Evolutionary conservation across 1,284 basidiomycete species (phyloP).

Genomic region (Irpex sp.): DNA sequence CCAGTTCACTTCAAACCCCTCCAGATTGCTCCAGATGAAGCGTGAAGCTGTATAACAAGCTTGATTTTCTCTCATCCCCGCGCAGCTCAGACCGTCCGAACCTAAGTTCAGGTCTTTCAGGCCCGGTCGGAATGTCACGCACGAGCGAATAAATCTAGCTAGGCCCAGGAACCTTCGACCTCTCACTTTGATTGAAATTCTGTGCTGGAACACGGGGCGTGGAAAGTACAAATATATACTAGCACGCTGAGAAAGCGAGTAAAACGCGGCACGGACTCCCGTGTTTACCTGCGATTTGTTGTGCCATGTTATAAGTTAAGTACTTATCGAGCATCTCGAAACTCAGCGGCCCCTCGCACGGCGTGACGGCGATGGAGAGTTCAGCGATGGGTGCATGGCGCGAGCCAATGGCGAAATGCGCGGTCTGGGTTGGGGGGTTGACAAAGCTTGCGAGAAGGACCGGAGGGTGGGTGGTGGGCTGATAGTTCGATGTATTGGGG

Average conservation of each 20-base stretch:
- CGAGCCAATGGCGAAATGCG: conserved; percentile 1
- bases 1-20: neutral
- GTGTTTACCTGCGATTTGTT: neutral
- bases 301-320: too few relatives aligned
- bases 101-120: neutral
- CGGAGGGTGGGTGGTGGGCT: neutral
- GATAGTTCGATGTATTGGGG: neutral
- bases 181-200: neutral
- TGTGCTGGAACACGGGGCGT: neutral
- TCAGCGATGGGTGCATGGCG: neutral
- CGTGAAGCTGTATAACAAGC: too few relatives aligned
- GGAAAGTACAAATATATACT: neutral
- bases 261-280: neutral
- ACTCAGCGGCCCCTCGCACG: neutral
- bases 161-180: neutral
- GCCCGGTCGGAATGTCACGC: neutral
- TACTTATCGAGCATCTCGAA: neutral
- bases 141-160: neutral
- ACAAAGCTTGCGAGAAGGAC: neutral
- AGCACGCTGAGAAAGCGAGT: neutral
- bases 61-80: neutral
- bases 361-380: neutral
- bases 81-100: neutral
- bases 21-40: neutral
- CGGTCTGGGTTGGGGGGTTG: neutral